Conservation (phyloP, 2,329 filamentous ascomycete species). For the Colletotrichum noveboracense region DNA sequence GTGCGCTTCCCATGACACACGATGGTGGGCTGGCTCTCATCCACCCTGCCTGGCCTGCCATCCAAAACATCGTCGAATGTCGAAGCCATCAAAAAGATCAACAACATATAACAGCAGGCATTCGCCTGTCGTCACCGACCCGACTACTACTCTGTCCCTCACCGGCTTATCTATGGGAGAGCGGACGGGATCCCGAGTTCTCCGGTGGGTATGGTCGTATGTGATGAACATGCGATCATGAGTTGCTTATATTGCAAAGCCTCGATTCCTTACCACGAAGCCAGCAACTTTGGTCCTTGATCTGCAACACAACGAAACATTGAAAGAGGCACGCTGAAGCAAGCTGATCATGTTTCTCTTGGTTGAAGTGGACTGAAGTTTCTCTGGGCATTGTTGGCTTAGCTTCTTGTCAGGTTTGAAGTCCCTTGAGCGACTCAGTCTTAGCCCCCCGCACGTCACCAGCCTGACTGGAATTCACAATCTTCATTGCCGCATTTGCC, state of each 20-base stretch:
- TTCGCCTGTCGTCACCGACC: background rate
- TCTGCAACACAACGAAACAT: background rate
- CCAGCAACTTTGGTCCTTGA: background rate
- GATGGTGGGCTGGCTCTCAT: background rate
- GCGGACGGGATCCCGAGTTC: background rate
- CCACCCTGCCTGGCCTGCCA: background rate
- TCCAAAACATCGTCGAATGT: background rate
- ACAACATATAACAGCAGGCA: background rate
- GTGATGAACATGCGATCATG: accelerated
- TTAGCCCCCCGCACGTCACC: background rate
- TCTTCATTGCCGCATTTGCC: background rate
- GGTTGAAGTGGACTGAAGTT: background rate
- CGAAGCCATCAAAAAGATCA: background rate
- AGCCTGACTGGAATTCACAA: background rate
- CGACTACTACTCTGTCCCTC: background rate
- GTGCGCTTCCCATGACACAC: background rate
- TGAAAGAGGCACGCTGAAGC: background rate
- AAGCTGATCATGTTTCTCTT: background rate
- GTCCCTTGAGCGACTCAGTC: background rate
- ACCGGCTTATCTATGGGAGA: background rate
- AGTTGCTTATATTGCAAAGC: background rate
- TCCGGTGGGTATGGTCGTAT: background rate
- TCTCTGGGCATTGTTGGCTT: background rate
- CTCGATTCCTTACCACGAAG: background rate
- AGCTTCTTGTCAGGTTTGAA: background rate